Evolutionary conservation across 2,329 filamentous ascomycete species (phyloP).

Genomic region (Cladophialophora immunda): DNA sequence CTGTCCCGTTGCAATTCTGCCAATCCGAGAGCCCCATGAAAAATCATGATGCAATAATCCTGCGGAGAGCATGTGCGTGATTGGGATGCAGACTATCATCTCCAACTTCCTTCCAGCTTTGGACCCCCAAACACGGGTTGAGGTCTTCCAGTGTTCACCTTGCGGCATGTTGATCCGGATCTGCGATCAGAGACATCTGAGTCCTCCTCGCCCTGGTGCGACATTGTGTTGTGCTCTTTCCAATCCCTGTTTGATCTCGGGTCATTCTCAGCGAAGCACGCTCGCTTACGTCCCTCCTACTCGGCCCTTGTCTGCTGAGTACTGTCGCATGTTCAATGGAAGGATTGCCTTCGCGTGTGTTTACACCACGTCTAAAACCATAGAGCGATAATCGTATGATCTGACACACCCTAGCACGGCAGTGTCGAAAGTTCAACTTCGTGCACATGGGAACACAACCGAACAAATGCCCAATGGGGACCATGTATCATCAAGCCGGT

Average conservation of each 20-base stretch:
- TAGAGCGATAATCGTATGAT: neutral
- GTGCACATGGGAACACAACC: no score
- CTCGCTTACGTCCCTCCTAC: neutral
- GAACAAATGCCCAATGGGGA: neutral
- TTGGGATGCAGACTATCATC: neutral
- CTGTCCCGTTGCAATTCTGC: neutral
- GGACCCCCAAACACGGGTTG: no score
- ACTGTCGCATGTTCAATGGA: neutral
- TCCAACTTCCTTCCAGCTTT: neutral
- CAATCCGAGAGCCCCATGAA: neutral
- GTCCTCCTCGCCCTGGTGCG: neutral
- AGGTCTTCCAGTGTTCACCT: no score
- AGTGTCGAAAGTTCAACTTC: no score
- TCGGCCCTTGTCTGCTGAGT: neutral
- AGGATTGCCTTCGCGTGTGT: neutral
- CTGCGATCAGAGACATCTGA: neutral
- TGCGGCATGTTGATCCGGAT: neutral
- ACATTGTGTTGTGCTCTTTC: neutral
- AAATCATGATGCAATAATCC: neutral
- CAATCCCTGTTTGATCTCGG: neutral
- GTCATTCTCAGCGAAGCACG: neutral
- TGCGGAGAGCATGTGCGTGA: conserved; percentile 2
- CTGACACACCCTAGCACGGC: neutral
- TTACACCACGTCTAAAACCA: neutral
- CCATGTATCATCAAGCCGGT: neutral